phyloP scores from a whole-genome alignment of 495 filamentous ascomycete species.

The Annulohypoxylon stygium region DNA sequence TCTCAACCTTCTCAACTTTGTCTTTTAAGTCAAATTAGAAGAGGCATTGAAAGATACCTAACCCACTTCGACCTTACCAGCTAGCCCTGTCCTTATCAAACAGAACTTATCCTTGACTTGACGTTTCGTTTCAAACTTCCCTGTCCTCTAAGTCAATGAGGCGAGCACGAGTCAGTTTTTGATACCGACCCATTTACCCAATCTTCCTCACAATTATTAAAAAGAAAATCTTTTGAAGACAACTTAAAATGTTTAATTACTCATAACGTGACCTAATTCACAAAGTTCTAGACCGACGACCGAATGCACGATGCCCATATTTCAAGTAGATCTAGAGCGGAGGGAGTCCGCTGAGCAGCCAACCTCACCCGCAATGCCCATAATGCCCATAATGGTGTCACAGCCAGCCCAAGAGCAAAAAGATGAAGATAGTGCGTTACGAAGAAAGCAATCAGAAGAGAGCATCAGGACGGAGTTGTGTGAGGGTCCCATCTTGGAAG shows the following conservation, averaged over 20 bases:
- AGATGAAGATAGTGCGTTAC: slow-evolving; percentile 33
- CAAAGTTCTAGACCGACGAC: slow-evolving; percentile 25
- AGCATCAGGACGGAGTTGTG: slow-evolving; percentile 69
- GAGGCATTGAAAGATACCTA: slow-evolving; percentile 11
- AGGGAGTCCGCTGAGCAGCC: slow-evolving; percentile 48
- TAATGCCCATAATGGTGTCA: slow-evolving; percentile 34
- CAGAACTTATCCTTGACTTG: not conserved
- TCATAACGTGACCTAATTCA: slow-evolving; percentile 32
- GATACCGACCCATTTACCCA: slow-evolving; percentile 15
- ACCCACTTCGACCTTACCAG: slow-evolving; percentile 1
- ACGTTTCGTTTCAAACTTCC: slow-evolving; percentile 19
- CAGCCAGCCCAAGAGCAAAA: slow-evolving; percentile 14
- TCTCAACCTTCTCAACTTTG: slow-evolving; percentile 3
- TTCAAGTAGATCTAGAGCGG: slow-evolving; percentile 62
- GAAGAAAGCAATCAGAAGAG: slow-evolving; percentile 60
- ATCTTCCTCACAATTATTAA: not conserved
- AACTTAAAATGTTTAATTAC: slow-evolving; percentile 30
- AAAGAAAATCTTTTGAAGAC: slow-evolving; percentile 1
- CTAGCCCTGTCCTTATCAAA: slow-evolving; percentile 15
- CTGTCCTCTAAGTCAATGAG: slow-evolving; percentile 35
- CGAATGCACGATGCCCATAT: slow-evolving; percentile 69
- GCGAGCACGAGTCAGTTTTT: slow-evolving; percentile 30
- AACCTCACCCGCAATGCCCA: slow-evolving; percentile 24
- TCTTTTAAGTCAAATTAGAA: not conserved
- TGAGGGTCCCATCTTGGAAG: slow-evolving; percentile 66